These are phyloP conservation scores for Elongisporangium undulatum DNA, from an alignment of 352 stramenopile species.

Conservation along the genomic window DNA sequence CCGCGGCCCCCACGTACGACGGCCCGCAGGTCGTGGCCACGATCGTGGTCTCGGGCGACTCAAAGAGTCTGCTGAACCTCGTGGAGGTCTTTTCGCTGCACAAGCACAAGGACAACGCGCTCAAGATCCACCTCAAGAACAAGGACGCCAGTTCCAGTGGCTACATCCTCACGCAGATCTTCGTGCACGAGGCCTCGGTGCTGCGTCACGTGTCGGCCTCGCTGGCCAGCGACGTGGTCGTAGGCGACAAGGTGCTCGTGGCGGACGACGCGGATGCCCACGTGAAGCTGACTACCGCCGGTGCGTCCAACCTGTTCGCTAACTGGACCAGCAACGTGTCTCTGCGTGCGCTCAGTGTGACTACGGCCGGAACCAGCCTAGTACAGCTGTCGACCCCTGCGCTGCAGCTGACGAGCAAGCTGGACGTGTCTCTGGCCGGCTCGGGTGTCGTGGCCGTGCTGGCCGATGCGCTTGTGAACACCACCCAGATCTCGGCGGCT, in stretches of 20 bases:
- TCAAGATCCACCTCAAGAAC: slow-evolving; percentile 52
- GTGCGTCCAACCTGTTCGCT: slow-evolving; percentile 30
- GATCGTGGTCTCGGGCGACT: slow-evolving; percentile 24
- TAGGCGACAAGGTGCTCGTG: slow-evolving; percentile 24
- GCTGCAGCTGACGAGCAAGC: slow-evolving; percentile 5
- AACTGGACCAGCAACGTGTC: slow-evolving; percentile 9
- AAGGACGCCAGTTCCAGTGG: slow-evolving; percentile 30
- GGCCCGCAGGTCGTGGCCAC: slow-evolving; percentile 12
- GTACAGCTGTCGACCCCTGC: slow-evolving; percentile 12
- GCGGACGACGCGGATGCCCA: slow-evolving; percentile 25
- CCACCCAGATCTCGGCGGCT: slow-evolving; percentile 15
- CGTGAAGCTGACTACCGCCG: slow-evolving; percentile 33
- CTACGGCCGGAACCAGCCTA: slow-evolving; percentile 8
- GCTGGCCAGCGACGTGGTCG: slow-evolving; percentile 17
- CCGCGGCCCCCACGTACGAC: background rate
- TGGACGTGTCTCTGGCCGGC: slow-evolving; percentile 8
- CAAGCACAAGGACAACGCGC: slow-evolving; percentile 27
- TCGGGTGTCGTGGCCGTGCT: slow-evolving; percentile 21
- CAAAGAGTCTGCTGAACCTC: slow-evolving; percentile 15
- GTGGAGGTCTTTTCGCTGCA: slow-evolving; percentile 30
- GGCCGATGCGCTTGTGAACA: slow-evolving; percentile 10
- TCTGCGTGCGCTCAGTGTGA: slow-evolving; percentile 2
- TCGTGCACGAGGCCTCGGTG: slow-evolving; percentile 17
- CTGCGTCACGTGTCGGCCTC: slow-evolving; percentile 7
- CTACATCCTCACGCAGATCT: slow-evolving; percentile 28